These are phyloP conservation scores for Quercus alba DNA, from an alignment of 306 rosid genomes.

Conservation along the genomic window DNA sequence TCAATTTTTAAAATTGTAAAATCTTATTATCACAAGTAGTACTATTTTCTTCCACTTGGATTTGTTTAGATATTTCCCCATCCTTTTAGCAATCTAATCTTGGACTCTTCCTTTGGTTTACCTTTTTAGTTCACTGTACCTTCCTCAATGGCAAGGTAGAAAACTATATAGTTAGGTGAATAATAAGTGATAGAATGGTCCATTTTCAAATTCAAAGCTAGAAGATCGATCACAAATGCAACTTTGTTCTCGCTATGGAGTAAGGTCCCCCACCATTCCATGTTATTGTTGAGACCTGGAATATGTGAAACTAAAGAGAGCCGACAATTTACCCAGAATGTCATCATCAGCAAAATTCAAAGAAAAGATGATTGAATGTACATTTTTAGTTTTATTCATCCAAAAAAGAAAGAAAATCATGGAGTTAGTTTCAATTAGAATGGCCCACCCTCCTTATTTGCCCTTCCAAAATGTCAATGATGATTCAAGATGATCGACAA, in stretches of 20 bases:
- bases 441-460: conserved; percentile 15
- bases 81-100: neutral
- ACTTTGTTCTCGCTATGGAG: conserved; percentile 10
- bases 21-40: too few species aligned
- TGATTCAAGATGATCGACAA: conserved; percentile 19
- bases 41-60: too few species aligned
- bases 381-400: neutral
- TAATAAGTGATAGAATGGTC: conserved; percentile 7
- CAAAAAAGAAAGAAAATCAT: neutral
- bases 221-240: neutral
- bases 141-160: neutral
- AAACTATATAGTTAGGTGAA: conserved; percentile 7
- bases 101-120: neutral
- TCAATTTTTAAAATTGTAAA: too few species aligned
- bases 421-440: neutral
- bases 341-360: conserved; percentile 22
- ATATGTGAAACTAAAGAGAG: conserved; percentile 18
- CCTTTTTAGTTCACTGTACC: neutral
- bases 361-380: conserved; percentile 10
- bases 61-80: neutral
- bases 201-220: conserved; percentile 22
- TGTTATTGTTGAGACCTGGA: conserved; percentile 25
- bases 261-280: conserved; percentile 23
- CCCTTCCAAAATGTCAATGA: conserved; percentile 26
- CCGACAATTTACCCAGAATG: conserved; percentile 20